Evolutionary conservation across 2,329 filamentous ascomycete genomes (phyloP), one percentile per base, ranked within the genome.

Genomic region (Colletotrichum agaves): DNA sequence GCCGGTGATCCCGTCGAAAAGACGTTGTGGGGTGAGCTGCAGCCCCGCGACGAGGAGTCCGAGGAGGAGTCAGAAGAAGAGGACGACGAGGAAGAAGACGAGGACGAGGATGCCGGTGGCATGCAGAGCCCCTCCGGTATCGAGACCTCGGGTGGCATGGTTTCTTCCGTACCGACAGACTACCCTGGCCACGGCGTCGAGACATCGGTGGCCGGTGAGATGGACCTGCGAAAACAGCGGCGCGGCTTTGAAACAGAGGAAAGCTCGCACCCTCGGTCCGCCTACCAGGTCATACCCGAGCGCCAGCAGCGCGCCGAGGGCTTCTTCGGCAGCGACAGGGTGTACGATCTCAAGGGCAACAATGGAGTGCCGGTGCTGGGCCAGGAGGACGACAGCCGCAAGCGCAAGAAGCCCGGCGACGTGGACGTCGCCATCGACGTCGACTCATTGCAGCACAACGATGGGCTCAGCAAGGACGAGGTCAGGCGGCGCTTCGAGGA

Each of bases 321-420:
- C 50, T 98, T 99, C 87, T 98, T 99, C 77, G 96, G 96, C 73
- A 94, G 93, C 73, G 95, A 98, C 77, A 91, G 93, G 75, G 92
- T 92, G 15, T 99, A 99, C 80, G 94, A 99, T 79, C 86, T 99
- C 70, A 91, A 88, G 63, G 77, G 76, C 41, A 83, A 86, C 69
- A 80, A 83, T 21, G 82, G 84, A 67, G 79, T 93, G 69, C 91
- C 92, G 1, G 87, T 97, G 3, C 87, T 99, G 4, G 96, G 94
- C 11, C 87, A 88, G 70, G 93, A 97, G 23, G 92, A 94, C 66
- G 89, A 94, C 63, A 85, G 79, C 23, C 84, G 93, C 74, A 96
- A 97, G 82, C 88, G 93, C 74, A 99, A 98, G 88, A 97, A 98
- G 86, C 94, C 92, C 4, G 96, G 95, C 44, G 96, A 99, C 77